A percentile compares a stretch with the other conserved stretches of the same genome.
Conservation (phyloP, 441 rosid genomes). For the Erodium trifolium region DNA sequence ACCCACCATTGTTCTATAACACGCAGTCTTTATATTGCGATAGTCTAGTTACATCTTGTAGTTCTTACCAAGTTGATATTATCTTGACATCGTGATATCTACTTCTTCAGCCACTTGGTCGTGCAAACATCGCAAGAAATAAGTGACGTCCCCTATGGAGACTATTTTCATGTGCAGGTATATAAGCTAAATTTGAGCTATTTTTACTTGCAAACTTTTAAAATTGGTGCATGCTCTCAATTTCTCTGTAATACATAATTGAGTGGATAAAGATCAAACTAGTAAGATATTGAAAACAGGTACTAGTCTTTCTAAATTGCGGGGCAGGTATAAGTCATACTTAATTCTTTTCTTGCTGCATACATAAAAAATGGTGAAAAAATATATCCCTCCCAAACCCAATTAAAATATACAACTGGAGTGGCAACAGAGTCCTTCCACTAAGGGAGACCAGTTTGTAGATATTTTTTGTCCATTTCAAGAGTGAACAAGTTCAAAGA, state of each 20-base stretch:
- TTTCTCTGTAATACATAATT: neutral
- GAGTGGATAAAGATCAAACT: neutral
- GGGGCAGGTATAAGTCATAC: neutral
- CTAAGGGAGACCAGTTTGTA: neutral
- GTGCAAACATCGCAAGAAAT: slow-evolving; percentile 83
- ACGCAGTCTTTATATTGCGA: neutral
- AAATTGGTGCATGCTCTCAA: neutral
- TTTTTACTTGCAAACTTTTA: slow-evolving; percentile 2
- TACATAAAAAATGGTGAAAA: neutral
- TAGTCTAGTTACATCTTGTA: neutral
- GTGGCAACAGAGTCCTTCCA: neutral
- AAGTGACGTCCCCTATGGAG: slow-evolving; percentile 81
- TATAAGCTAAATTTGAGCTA: slow-evolving; percentile 27
- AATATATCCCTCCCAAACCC: neutral
- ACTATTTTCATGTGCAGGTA: slow-evolving; percentile 91
- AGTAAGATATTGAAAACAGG: neutral
- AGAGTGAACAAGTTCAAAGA: neutral
- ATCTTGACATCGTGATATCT: slow-evolving; percentile 25
- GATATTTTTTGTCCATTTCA: neutral
- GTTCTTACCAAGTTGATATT: slow-evolving; percentile 5
- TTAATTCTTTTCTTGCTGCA: neutral
- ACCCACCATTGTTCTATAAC: neutral
- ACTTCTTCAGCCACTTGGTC: slow-evolving; percentile 59
- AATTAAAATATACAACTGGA: too few species aligned
- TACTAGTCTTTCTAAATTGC: neutral